A percentile compares a stretch with the other conserved stretches of the same genome.
These are phyloP conservation scores for Mytilinidion resinicola DNA, from an alignment of 495 filamentous ascomycete species.

Conservation along the genomic window DNA sequence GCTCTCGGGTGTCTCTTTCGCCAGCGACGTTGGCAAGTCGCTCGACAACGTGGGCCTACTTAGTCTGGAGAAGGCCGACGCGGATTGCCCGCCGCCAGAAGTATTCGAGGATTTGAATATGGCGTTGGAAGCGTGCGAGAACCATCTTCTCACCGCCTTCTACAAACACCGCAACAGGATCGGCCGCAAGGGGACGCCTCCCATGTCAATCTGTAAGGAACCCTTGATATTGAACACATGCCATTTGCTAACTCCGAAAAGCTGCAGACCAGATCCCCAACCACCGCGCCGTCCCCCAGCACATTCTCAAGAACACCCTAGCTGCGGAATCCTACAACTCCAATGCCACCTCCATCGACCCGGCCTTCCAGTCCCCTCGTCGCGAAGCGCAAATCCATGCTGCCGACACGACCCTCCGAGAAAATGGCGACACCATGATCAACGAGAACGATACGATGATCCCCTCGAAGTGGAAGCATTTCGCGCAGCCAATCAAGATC, in stretches of 20 bases:
- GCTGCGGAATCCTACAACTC: not conserved
- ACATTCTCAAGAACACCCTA: too few species aligned
- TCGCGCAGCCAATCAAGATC: conserved; percentile 82
- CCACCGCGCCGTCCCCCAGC: too few species aligned
- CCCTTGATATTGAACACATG: not conserved
- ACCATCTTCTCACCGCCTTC: conserved; percentile 82
- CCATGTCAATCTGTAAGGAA: conserved; percentile 21
- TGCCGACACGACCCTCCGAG: conserved; percentile 63
- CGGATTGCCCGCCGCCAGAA: conserved; percentile 50
- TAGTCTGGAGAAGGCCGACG: conserved; percentile 49
- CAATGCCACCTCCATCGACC: conserved; percentile 40
- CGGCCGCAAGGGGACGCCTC: conserved; percentile 15
- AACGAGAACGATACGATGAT: conserved; percentile 42
- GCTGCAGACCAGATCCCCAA: too few species aligned
- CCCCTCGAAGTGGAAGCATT: conserved; percentile 64
- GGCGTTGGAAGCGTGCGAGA: conserved; percentile 89
- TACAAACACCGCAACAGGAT: conserved; percentile 15
- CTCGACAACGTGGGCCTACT: conserved; percentile 75
- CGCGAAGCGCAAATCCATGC: conserved; percentile 69
- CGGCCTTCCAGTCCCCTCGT: conserved; percentile 68
- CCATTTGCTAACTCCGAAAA: not conserved
- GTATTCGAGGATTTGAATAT: conserved; percentile 88
- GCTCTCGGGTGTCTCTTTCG: conserved; percentile 69
- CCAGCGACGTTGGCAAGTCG: conserved; percentile 66
- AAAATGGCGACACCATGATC: conserved; percentile 39